A percentile compares a stretch with the other conserved stretches of the same genome.
phyloP scores from a whole-genome alignment of 2,329 filamentous ascomycete species.

The Trichoderma hamatum region DNA sequence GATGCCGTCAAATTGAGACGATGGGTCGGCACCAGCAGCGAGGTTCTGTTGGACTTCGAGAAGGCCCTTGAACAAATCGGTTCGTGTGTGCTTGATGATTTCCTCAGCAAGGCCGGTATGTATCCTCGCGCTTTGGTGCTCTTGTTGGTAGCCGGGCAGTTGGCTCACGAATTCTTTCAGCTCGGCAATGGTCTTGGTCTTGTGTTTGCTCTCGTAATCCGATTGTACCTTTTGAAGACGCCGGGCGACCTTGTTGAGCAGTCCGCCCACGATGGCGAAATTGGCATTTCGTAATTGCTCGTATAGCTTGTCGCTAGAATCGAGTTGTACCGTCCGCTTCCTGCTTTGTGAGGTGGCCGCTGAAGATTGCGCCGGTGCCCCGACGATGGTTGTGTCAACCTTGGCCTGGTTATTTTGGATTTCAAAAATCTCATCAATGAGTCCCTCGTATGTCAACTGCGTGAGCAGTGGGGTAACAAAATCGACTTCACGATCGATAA shows the following conservation, averaged over 20 bases:
- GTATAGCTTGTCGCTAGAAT: slow-evolving; percentile 87
- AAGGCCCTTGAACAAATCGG: slow-evolving; percentile 83
- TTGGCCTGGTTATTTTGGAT: slow-evolving; percentile 93
- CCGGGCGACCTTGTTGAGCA: slow-evolving; percentile 88
- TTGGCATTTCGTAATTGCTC: slow-evolving; percentile 87
- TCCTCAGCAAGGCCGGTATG: slow-evolving; percentile 93
- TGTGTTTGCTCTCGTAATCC: slow-evolving; percentile 90
- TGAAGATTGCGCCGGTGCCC: slow-evolving; percentile 66
- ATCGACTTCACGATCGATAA: slow-evolving; percentile 94
- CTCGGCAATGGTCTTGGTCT: slow-evolving; percentile 84
- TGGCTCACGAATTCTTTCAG: slow-evolving; percentile 95
- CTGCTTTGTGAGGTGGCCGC: slow-evolving; percentile 60
- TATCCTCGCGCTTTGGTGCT: slow-evolving; percentile 88
- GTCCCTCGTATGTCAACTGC: slow-evolving; percentile 93
- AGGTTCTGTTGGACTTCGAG: slow-evolving; percentile 96
- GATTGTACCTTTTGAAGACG: slow-evolving; percentile 78
- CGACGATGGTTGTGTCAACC: slow-evolving; percentile 86
- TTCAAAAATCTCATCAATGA: slow-evolving; percentile 90
- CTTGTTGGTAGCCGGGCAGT: slow-evolving; percentile 86
- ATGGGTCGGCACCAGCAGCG: slow-evolving; percentile 85
- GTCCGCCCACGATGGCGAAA: slow-evolving; percentile 87
- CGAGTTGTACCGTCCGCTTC: slow-evolving; percentile 86
- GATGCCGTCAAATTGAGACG: slow-evolving; percentile 84
- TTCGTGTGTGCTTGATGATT: slow-evolving; percentile 88
- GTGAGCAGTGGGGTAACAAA: slow-evolving; percentile 90